Evolutionary conservation across 2,329 filamentous ascomycete genomes (phyloP), one percentile per base, ranked within the genome.

Genomic region (Stemphylium vesicarium): DNA sequence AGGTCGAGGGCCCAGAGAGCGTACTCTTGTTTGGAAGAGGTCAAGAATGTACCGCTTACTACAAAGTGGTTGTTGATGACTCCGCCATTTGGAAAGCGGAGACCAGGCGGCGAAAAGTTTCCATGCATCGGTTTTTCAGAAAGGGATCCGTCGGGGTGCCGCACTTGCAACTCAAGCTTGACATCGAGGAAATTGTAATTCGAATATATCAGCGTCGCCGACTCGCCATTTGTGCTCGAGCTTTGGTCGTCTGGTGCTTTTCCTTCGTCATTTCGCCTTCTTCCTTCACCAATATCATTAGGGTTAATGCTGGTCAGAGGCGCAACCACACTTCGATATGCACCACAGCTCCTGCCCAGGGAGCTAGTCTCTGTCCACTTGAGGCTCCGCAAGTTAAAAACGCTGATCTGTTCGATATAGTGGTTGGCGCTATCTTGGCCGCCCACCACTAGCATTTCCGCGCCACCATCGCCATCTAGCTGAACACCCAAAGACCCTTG

Each of bases 161-260:
- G 86, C 42, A 99, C 86, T 75, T 98, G 95, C 33, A 99, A 80
- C 75, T 99, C 95, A 20, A 99, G 80, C 74, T 96, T 98, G 63
- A 99, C 95, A 67, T 99, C 94, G 50, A 99, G 77, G 70, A 99
- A 99, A 76, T 99, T 98, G 77, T 99, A 99, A 73, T 99, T 99
- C 20, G 94, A 98, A 75, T 99, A 99, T 40, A 99, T 96, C 59
- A 99, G 83, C 92, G 98, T 97, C 3, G 85, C 82, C 6, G 84
- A 82, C 13, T 83, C 84, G 16, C 75, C 77, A 71, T 46, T 77
- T 70, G 59, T 47, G 20, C 60, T 52, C 51, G 59, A 41, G 12
- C 48, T 32, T 61, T 50, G 73, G 73, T 54, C 77, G 69, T 68
- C 69, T 12, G 62, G 47, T 15, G 56, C 62, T 39, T 63, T 60